phyloP scores from a whole-genome alignment of 495 filamentous ascomycete genomes.

The Penicillium salamii region DNA sequence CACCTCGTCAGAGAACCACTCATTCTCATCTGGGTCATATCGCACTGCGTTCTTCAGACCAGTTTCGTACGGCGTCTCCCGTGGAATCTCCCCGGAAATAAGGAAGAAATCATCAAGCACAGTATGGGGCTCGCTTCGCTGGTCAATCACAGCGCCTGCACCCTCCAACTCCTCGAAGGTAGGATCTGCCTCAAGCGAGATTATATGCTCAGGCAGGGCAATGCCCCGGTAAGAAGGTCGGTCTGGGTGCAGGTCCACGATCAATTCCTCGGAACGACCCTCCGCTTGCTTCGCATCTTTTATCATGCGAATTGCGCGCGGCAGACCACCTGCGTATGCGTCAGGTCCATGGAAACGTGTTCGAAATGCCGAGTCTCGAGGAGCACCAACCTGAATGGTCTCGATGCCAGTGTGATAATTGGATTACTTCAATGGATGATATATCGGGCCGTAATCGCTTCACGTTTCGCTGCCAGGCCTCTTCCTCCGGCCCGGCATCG shows the following conservation, averaged over 20 bases:
- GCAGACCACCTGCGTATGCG: constrained; percentile 42
- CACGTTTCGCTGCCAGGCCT: constrained; percentile 55
- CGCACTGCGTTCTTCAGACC: constrained; percentile 49
- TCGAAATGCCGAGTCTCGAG: background rate
- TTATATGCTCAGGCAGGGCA: constrained; percentile 35
- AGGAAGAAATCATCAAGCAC: constrained; percentile 56
- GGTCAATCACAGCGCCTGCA: constrained; percentile 47
- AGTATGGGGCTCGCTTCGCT: constrained; percentile 44
- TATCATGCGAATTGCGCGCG: constrained; percentile 45
- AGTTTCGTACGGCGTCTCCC: constrained; percentile 52
- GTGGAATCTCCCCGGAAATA: constrained; percentile 57
- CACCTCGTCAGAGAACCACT: constrained; percentile 54
- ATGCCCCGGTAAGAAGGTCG: constrained; percentile 56
- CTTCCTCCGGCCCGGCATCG: constrained; percentile 57
- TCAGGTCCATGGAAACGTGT: background rate
- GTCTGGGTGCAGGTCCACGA: constrained; percentile 54
- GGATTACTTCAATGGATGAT: constrained; percentile 68
- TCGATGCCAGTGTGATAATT: constrained; percentile 71
- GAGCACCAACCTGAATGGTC: constrained; percentile 50
- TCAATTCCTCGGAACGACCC: constrained; percentile 24
- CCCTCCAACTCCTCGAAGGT: constrained; percentile 49
- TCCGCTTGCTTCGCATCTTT: constrained; percentile 41
- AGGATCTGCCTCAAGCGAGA: constrained; percentile 58
- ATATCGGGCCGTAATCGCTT: constrained; percentile 48
- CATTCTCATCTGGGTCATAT: constrained; percentile 39